Evolutionary conservation across 805 yeast genomes (phyloP).

Genomic region (Hanseniaspora thailandica): DNA sequence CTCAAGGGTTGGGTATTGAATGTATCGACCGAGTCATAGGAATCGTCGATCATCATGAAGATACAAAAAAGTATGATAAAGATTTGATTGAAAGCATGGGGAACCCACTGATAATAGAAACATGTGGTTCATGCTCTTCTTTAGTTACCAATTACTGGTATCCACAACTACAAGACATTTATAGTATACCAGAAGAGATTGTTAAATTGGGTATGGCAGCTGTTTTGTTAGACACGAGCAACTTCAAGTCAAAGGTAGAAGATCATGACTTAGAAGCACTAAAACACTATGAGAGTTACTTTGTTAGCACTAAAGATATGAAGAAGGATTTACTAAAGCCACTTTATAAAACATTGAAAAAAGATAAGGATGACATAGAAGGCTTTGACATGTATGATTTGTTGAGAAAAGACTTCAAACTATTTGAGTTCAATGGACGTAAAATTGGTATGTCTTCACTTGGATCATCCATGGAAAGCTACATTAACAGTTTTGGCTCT

Average conservation of each 20-base stretch:
- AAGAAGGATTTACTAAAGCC: constrained; percentile 1
- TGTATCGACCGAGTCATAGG: constrained; percentile 35
- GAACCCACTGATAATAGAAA: constrained; percentile 48
- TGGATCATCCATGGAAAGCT: constrained; percentile 51
- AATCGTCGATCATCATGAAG: constrained; percentile 83
- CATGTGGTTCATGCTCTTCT: constrained; percentile 70
- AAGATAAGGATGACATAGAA: constrained; percentile 49
- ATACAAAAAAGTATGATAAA: constrained; percentile 40
- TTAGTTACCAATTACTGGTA: constrained; percentile 58
- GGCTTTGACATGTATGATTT: constrained; percentile 53
- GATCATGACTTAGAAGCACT: constrained; percentile 41
- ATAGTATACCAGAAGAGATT: constrained; percentile 21
- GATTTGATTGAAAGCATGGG: constrained; percentile 26
- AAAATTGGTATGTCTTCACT: constrained; percentile 68
- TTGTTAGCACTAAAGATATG: constrained; percentile 14
- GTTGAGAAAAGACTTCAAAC: constrained; percentile 74
- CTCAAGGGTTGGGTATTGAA: constrained; percentile 38
- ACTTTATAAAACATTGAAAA: constrained; percentile 30
- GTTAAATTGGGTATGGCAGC: constrained; percentile 51
- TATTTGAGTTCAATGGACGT: constrained; percentile 35
- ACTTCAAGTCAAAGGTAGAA: constrained; percentile 54
- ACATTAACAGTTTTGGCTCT: constrained; percentile 29
- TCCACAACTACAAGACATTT: constrained; percentile 16
- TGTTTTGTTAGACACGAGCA: constrained; percentile 62
- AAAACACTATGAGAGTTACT: constrained; percentile 28